Base-by-base conservation (phyloP, 192 early-diverging fungal genomes). In the Tieghemiomyces parasiticus region DNA sequence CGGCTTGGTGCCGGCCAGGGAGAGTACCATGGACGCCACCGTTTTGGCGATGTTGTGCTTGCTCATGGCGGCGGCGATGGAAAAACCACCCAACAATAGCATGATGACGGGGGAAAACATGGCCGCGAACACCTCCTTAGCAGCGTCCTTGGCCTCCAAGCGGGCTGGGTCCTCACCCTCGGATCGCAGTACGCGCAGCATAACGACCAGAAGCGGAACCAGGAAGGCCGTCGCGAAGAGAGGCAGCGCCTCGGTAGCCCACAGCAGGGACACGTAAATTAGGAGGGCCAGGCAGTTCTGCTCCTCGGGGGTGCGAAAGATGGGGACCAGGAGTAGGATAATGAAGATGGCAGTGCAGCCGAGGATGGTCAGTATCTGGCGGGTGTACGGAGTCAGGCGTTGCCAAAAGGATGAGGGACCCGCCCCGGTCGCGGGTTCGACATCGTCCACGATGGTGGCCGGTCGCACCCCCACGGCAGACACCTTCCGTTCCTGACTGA, bases 61-160 rank as follows among this genome's bases (percentile, higher is more conserved):
- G 79, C 88, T 92, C 61, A 97, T 74, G 8, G 94, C 94, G 13
- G 85, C 88, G 10, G 92, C 94, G 56, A 97, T 81, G 8, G 92
- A 78, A 74, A 97, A 97, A 0, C 94, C 92, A 62, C 94, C 92
- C 19, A 97, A 77, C 0, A 97, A 75, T 6, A 97, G 71, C 94
- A 97, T 95, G 60, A 97, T 91, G 26, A 93, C 91, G 0, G 94
- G 86, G 19, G 86, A 87, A 64, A 95, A 95, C 94, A 97, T 97
- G 54, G 87, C 81, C 10, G 84, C 79, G 64, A 95, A 95, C 52
- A 97, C 85, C 31, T 71, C 72, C 67, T 90, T 89, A 25, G 94
- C 81, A 16, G 90, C 87, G 1, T 82, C 81, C 45, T 81, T 78
- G 3, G 92, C 87, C 44, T 65, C 59, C 61, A 95, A 61, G 8